Conservation (phyloP, 2,329 filamentous ascomycete species). For the Didymosphaeria variabile region DNA sequence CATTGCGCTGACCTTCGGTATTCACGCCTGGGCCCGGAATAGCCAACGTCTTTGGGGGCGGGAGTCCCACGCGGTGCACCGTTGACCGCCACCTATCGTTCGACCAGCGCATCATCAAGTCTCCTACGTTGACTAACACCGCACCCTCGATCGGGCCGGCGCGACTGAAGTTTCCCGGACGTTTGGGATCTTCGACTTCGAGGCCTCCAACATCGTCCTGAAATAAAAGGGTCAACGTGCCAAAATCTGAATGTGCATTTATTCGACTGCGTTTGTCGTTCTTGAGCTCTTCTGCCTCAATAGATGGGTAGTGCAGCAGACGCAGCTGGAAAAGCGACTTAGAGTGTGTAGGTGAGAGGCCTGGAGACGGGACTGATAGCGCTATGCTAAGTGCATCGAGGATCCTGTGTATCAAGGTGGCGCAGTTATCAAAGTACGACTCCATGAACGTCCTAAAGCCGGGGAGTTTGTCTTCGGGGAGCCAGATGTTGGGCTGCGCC, state of each 20-base stretch:
- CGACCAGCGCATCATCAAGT: slow-evolving; percentile 52
- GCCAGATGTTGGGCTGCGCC: slow-evolving; percentile 53
- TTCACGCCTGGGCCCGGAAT: slow-evolving; percentile 13
- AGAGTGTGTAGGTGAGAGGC: slow-evolving; percentile 36
- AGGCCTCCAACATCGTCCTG: slow-evolving; percentile 54
- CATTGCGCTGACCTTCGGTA: slow-evolving; percentile 6
- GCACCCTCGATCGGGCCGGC: slow-evolving; percentile 42
- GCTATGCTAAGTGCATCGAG: slow-evolving; percentile 38
- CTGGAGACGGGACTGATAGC: slow-evolving; percentile 26
- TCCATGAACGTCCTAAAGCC: slow-evolving; percentile 48
- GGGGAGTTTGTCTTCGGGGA: slow-evolving; percentile 47
- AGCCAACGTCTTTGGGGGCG: slow-evolving; percentile 16
- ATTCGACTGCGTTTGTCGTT: slow-evolving; percentile 42
- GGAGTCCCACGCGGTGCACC: slow-evolving; percentile 51
- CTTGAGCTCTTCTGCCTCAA: slow-evolving; percentile 37
- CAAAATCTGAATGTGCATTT: slow-evolving; percentile 55
- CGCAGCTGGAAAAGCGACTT: slow-evolving; percentile 45
- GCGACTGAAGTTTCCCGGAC: slow-evolving; percentile 36
- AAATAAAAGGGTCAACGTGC: slow-evolving; percentile 53
- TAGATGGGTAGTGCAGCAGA: slow-evolving; percentile 52
- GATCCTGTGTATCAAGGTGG: slow-evolving; percentile 34
- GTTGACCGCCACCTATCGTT: slow-evolving; percentile 49
- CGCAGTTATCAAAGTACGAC: slow-evolving; percentile 35
- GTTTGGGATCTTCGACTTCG: slow-evolving; percentile 45
- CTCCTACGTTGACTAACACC: slow-evolving; percentile 53